These are phyloP conservation scores for Athelia sp. DNA, from an alignment of 1,284 basidiomycete species.

Conservation along the genomic window DNA sequence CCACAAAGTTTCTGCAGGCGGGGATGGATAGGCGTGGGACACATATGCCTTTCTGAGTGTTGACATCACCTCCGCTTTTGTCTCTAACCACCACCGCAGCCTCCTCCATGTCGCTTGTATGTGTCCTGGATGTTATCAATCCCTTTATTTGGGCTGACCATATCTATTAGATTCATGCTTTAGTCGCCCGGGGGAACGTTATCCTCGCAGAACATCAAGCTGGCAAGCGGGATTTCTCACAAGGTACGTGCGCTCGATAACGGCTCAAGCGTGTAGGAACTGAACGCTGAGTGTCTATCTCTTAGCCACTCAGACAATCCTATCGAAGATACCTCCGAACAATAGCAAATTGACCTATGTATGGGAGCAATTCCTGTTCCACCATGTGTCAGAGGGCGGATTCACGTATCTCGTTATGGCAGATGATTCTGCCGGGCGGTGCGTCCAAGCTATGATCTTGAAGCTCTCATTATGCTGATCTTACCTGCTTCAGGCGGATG, in stretches of 20 bases:
- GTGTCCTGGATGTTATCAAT: conserved; percentile 5
- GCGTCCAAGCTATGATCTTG: conserved; percentile 20
- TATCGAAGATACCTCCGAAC: conserved; percentile 92
- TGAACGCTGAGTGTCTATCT: conserved; percentile 5
- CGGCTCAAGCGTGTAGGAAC: neutral
- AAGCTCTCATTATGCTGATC: conserved; percentile 2
- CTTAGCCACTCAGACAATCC: conserved; percentile 83
- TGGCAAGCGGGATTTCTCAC: conserved; percentile 79
- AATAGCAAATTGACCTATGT: conserved; percentile 94
- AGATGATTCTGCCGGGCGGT: conserved; percentile 86
- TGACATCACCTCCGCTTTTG: too few relatives aligned
- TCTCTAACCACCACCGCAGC: too few relatives aligned
- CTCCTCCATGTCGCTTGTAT: conserved; percentile 33
- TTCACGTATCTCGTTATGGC: conserved; percentile 92
- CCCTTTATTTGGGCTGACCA: neutral
- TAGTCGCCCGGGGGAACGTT: conserved; percentile 75
- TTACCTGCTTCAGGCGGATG: conserved; percentile 58
- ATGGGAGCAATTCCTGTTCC: conserved; percentile 95
- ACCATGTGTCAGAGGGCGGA: conserved; percentile 88
- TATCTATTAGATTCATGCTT: conserved; percentile 67
- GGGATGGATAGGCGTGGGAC: too few relatives aligned
- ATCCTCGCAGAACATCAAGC: conserved; percentile 83
- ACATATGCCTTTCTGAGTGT: too few relatives aligned
- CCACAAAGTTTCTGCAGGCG: too few relatives aligned
- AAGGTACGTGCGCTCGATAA: conserved; percentile 45